Percentiles rank a stretch among this genome's conserved stretches.
Conservation (phyloP, 352 stramenopile species). For the Aphanomyces stellatus region DNA sequence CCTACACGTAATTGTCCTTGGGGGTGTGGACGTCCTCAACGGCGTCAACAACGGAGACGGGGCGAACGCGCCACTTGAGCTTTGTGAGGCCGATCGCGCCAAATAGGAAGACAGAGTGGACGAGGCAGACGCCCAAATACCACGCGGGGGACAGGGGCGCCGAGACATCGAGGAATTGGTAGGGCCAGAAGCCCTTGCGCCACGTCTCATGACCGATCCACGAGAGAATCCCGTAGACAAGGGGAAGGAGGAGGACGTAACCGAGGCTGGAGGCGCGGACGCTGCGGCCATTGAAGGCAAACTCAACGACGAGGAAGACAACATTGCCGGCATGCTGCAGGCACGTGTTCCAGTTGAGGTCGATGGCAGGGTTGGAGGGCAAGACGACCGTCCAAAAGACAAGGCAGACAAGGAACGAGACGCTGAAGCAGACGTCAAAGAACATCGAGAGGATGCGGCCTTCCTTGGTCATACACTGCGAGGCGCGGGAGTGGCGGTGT, state of each 20-base stretch:
- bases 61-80: neutral
- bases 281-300: neutral
- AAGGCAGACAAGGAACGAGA: neutral
- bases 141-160: neutral
- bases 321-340: neutral
- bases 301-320: neutral
- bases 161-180: conserved; percentile 4
- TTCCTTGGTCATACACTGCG: neutral
- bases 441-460: neutral
- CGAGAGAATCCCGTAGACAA: neutral
- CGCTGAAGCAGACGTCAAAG: neutral
- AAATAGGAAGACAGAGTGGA: neutral
- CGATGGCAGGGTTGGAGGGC: neutral
- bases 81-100: neutral
- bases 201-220: conserved; percentile 3
- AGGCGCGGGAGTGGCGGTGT: too few relatives aligned
- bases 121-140: neutral
- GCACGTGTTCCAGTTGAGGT: neutral
- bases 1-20: too few relatives aligned
- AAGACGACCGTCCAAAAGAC: neutral
- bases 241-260: neutral
- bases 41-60: too few relatives aligned
- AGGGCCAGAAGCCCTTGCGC: conserved; percentile 5
- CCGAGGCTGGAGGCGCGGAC: neutral
- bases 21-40: too few relatives aligned